These are phyloP conservation scores for Coemansia sp. DNA, from an alignment of 192 early-diverging fungal species.

Conservation along the genomic window DNA sequence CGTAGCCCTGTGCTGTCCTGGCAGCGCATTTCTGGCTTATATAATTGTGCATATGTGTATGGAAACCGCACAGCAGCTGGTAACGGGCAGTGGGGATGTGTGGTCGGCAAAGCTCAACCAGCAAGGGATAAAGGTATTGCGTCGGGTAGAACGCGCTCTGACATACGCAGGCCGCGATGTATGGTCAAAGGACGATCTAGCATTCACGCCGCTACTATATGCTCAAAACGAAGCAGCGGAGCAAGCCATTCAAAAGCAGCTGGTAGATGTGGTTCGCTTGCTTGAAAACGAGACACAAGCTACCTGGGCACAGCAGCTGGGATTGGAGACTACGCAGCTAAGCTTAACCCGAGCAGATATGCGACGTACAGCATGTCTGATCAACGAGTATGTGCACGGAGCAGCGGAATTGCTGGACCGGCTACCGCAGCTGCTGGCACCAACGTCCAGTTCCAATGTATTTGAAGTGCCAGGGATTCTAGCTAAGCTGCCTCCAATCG, in stretches of 20 bases:
- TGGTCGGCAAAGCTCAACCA: constrained; percentile 7
- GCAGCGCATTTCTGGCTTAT: constrained; percentile 25
- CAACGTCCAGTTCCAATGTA: neutral
- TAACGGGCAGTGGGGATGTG: neutral
- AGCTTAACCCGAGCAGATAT: constrained; percentile 22
- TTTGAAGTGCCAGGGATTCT: constrained; percentile 26
- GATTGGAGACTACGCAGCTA: constrained; percentile 4
- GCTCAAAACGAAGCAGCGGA: constrained; percentile 3
- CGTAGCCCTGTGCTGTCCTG: constrained; percentile 30
- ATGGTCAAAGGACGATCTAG: constrained; percentile 10
- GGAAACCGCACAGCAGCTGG: constrained; percentile 14
- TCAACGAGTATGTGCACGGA: constrained; percentile 20
- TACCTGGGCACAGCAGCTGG: constrained; percentile 14
- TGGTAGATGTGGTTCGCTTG: constrained; percentile 15
- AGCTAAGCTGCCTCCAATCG: constrained; percentile 23
- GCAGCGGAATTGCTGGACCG: constrained; percentile 13
- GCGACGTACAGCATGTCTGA: constrained; percentile 26
- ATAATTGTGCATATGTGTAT: constrained; percentile 14
- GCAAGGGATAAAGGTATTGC: constrained; percentile 20
- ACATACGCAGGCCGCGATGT: constrained; percentile 8
- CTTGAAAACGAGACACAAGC: constrained; percentile 3
- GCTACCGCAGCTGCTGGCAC: constrained; percentile 11
- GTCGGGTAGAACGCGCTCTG: constrained; percentile 14
- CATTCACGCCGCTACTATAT: constrained; percentile 39
- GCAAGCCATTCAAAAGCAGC: constrained; percentile 13